Evolutionary conservation across 495 filamentous ascomycete species (phyloP), one percentile per base, ranked within the genome.

Genomic region (Amniculicola lignicola): DNA sequence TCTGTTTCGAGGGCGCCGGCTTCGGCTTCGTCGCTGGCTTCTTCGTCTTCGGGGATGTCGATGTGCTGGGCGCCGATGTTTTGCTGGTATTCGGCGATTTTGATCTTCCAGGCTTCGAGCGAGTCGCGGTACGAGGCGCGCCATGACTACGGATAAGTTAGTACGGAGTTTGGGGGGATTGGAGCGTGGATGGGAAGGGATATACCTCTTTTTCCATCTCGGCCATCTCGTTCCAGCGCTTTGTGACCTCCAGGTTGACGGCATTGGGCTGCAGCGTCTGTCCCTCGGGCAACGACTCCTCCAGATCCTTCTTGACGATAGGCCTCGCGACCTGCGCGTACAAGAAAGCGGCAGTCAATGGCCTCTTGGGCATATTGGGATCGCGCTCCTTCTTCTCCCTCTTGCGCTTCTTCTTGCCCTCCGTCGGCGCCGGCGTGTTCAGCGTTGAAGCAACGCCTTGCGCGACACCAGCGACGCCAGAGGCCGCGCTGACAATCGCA

Each of bases 341-440:
- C 28, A 96, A 75, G 76, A 98, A 95, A 73, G 90, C 96, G 0
- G 93, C 90, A 15, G 93, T 96, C 58, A 96, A 69, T 18, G 93
- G 89, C 15, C 90, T 82, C 79, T 96, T 96, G 44, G 93, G 93
- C 11, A 90, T 89, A 68, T 95, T 94, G 53, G 92, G 92, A 69
- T 98, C 94, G 76, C 88, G 88, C 68, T 89, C 57, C 77, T 85
- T 89, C 46, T 75, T 73, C 73, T 84, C 85, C 31, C 52, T 19
- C 45, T 57, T 54, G 11, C 58, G 45, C 51, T 64, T 63, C 22
- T 24, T 33, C 50, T 62, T 65, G 79, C 33, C 54, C 1, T 68
- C 74, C 42, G 57, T 71, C 44, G 60, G 62, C 38, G 39, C 63
- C 9, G 45, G 59, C 37, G 39, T 36, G 64, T 66, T 42, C 76